Evolutionary conservation across 23 red algal species (phyloP).

Genomic region (Pyropia haitanensis): DNA sequence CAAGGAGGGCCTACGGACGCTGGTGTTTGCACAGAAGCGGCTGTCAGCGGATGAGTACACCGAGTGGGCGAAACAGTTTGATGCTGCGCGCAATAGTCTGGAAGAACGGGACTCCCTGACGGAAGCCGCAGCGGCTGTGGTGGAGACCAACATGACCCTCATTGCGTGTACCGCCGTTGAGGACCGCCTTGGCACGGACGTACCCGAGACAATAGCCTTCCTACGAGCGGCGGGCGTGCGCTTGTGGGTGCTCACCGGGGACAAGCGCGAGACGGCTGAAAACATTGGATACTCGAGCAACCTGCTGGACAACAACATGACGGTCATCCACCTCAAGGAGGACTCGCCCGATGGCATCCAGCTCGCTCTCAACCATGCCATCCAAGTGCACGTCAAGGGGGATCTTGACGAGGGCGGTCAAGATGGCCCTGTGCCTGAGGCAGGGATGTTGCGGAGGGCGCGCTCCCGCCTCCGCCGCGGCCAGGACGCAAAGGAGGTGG

Average conservation of each 20-base stretch:
- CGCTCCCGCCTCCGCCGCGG: background rate
- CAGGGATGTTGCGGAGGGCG: background rate
- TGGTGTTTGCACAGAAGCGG: conserved; percentile 65
- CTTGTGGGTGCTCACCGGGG: conserved; percentile 91
- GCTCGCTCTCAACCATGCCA: conserved; percentile 16
- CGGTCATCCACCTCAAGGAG: conserved; percentile 53
- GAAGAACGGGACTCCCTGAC: conserved; percentile 39
- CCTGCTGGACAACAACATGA: conserved; percentile 63
- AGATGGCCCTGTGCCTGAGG: too few species aligned
- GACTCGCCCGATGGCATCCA: conserved; percentile 21
- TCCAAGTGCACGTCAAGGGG: background rate
- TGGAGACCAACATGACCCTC: conserved; percentile 56
- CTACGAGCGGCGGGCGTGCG: conserved; percentile 68
- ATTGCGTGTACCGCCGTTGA: conserved; percentile 78
- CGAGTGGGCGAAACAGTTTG: conserved; percentile 44
- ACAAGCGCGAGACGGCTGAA: conserved; percentile 90
- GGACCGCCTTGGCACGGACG: conserved; percentile 63
- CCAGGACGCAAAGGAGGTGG: conserved; percentile 20
- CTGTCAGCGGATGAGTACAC: conserved; percentile 52
- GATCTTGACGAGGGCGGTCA: background rate
- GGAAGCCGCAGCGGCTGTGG: conserved; percentile 34
- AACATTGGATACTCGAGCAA: conserved; percentile 81
- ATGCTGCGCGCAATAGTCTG: conserved; percentile 45
- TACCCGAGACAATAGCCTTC: conserved; percentile 83
- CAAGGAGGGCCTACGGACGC: conserved; percentile 72